Evolutionary conservation across 306 rosid species (phyloP), one percentile per base, ranked within the genome.

Genomic region (Parietaria judaica): DNA sequence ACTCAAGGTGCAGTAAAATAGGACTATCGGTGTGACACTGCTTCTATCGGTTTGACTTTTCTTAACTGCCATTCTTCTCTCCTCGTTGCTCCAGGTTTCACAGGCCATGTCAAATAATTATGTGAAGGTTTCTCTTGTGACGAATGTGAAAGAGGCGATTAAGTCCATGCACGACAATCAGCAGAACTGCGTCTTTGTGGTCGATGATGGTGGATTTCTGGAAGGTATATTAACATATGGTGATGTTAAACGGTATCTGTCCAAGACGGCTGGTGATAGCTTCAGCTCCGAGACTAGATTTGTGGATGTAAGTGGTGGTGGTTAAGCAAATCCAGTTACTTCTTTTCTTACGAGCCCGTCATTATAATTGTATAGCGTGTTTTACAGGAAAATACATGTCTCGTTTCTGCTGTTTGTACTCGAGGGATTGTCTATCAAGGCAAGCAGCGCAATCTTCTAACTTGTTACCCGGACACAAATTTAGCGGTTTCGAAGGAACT

Each of bases 171-270:
- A 69, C 56, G 84, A 81, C 57, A 78, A 66, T 66, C 94, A 86
- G 63, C 89, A 78, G 80, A 92, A 76, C 50, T 88, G 90, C 76
- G 78, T 73, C 44, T 71, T 85, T 54, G 96, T 88, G 63, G 88
- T 86, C 58, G 88, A 84, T 23, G 88, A 76, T 46, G 85, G 82
- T 47, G 90, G 75, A 76, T 81, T 84, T 83, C 85, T 92, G 5
- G 94, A 86, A 66, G 99, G 99, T 74, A 88, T 92, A 70, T 63
- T 92, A 61, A 88, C 99, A 58, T 69, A 72, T 71, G 95, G 99
- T 68, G 96, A 86, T 79, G 71, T 92, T 61, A 84, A 78, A 72
- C 83, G 90, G 67, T 82, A 63, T 74, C 80, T 75, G 58, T 80
- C 92, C 53, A 80, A 71, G 71, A 80, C 56, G 56, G 67, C 90